Evolutionary conservation across 116 monocot species (phyloP).

Genomic region (Phalaenopsis hybrid): DNA sequence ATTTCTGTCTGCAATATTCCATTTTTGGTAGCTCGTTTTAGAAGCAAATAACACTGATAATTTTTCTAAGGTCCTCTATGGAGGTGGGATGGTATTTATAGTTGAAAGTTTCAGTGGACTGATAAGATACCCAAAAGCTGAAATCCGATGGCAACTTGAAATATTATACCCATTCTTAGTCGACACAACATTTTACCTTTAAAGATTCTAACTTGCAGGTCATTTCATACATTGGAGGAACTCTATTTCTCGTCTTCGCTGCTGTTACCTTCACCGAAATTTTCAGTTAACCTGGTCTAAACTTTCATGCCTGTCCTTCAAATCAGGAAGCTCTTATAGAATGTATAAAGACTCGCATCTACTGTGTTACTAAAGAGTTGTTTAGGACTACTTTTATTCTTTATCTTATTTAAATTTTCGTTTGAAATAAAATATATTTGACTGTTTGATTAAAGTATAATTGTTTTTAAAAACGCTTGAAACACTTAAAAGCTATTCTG

Average conservation of each 20-base stretch:
- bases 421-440: too few species aligned
- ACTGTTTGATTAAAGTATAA: too few species aligned
- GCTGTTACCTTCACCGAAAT: constrained; percentile 57
- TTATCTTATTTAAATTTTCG: too few species aligned
- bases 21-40: background rate
- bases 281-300: constrained; percentile 24
- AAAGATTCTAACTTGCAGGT: constrained; percentile 30
- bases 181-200: too few species aligned
- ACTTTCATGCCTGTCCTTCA: background rate
- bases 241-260: constrained; percentile 79
- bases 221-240: constrained; percentile 77
- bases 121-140: background rate
- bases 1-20: background rate
- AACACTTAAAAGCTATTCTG: too few species aligned
- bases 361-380: background rate
- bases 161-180: too few species aligned
- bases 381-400: too few species aligned
- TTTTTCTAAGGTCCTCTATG: background rate
- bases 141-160: background rate
- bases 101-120: background rate
- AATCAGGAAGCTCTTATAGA: background rate
- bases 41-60: background rate
- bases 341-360: too few species aligned
- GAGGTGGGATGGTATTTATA: background rate
- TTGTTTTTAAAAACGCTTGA: too few species aligned